A percentile compares a stretch with the other conserved stretches of the same genome.
phyloP scores from a whole-genome alignment of 164 flowering plant species.

The Aristolochia californica region DNA sequence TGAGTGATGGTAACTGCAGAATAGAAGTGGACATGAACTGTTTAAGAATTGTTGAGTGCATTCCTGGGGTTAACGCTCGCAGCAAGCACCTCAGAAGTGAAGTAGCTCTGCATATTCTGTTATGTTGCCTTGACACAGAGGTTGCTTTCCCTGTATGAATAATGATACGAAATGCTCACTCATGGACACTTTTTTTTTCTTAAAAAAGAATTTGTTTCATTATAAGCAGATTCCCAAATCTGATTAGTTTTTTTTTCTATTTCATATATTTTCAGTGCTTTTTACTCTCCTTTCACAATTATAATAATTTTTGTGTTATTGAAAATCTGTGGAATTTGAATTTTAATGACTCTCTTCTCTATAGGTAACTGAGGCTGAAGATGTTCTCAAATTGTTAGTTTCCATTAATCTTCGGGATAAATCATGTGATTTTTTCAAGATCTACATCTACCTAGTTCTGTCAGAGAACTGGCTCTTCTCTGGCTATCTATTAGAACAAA shows the following conservation, averaged over 20 bases:
- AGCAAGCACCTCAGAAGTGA: conserved; percentile 60
- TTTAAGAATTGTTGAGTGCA: conserved; percentile 61
- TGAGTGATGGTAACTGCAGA: conserved; percentile 21
- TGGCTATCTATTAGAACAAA: conserved; percentile 25
- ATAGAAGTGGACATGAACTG: conserved; percentile 61
- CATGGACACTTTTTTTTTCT: too few species aligned
- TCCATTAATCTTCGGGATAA: conserved; percentile 54
- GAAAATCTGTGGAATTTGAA: background rate
- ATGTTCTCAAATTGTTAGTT: conserved; percentile 34
- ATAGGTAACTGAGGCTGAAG: conserved; percentile 44
- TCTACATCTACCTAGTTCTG: conserved; percentile 57
- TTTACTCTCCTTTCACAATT: background rate
- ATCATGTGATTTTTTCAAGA: conserved; percentile 42
- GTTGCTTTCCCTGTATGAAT: conserved; percentile 16
- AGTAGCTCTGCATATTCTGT: conserved; percentile 48
- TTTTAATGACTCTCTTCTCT: background rate
- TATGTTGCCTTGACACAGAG: conserved; percentile 38
- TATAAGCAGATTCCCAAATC: too few species aligned
- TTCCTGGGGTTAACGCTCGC: conserved; percentile 40
- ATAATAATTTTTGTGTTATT: background rate
- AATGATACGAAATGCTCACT: background rate
- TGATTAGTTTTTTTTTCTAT: too few species aligned
- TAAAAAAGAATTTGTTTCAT: too few species aligned
- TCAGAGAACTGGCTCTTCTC: conserved; percentile 64
- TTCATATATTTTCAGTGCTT: background rate